Conservation (phyloP, 345 rosid genomes). For the Citrus sp. region DNA sequence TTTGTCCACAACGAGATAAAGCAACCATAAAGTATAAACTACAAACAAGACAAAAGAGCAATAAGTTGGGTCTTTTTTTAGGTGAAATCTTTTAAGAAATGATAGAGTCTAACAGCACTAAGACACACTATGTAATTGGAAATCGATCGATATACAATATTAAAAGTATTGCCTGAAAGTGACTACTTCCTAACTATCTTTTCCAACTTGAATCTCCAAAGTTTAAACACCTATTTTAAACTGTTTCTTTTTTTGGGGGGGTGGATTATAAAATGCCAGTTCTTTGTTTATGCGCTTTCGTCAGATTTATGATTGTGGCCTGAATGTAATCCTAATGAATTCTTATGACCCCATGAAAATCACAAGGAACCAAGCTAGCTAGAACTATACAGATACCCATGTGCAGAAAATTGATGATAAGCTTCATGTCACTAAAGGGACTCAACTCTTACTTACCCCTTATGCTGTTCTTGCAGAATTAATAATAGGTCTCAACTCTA, state of each 20-base stretch:
- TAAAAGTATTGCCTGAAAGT: slow-evolving; percentile 34
- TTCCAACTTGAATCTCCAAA: slow-evolving; percentile 21
- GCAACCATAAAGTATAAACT: not conserved
- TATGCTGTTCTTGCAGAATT: not conserved
- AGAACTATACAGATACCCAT: not conserved
- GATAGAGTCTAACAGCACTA: slow-evolving; percentile 21
- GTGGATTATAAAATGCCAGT: slow-evolving; percentile 23
- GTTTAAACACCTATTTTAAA: not conserved
- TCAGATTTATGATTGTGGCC: slow-evolving; percentile 19
- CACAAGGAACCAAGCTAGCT: slow-evolving; percentile 16
- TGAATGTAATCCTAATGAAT: slow-evolving; percentile 22
- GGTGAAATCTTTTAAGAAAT: slow-evolving; percentile 1
- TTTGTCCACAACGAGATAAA: not conserved
- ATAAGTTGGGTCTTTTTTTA: slow-evolving; percentile 3
- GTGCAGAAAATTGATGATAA: not conserved
- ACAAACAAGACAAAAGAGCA: not conserved
- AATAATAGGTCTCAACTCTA: not conserved
- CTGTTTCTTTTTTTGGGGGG: not conserved
- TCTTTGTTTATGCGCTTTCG: slow-evolving; percentile 21
- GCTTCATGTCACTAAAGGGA: not conserved
- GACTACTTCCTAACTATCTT: slow-evolving; percentile 56
- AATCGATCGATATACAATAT: slow-evolving; percentile 6
- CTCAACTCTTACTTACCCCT: not conserved
- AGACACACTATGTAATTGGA: slow-evolving; percentile 21
- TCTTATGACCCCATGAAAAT: slow-evolving; percentile 18